Evolutionary conservation across 495 filamentous ascomycete genomes (phyloP).

Genomic region (Tetracladium setigerum): DNA sequence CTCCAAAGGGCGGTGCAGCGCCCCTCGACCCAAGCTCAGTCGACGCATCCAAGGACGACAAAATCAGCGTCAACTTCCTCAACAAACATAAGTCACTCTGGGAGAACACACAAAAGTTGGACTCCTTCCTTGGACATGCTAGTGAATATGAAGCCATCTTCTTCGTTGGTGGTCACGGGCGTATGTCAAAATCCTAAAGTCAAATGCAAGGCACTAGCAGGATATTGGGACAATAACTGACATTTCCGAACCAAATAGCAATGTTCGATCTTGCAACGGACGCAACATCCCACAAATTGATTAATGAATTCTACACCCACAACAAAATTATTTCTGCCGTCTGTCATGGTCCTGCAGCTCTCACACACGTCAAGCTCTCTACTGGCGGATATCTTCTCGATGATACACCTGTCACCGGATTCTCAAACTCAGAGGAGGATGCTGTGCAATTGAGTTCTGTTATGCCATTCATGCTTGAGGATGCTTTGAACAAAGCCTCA

Average conservation of each 20-base stretch:
- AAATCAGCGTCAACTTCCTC: slow-evolving; percentile 42
- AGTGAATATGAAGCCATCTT: slow-evolving; percentile 62
- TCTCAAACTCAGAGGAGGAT: slow-evolving; percentile 61
- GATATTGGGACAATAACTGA: not conserved
- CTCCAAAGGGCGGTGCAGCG: slow-evolving; percentile 58
- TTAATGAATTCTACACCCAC: slow-evolving; percentile 50
- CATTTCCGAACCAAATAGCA: slow-evolving; percentile 29
- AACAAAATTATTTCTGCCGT: slow-evolving; percentile 59
- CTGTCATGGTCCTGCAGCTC: slow-evolving; percentile 60
- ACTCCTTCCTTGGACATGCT: slow-evolving; percentile 40
- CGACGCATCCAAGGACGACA: slow-evolving; percentile 50
- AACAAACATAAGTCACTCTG: slow-evolving; percentile 46
- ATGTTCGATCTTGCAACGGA: slow-evolving; percentile 62
- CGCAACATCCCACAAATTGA: slow-evolving; percentile 42
- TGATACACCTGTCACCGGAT: slow-evolving; percentile 55
- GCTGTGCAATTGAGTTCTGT: slow-evolving; percentile 30
- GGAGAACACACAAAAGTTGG: slow-evolving; percentile 52
- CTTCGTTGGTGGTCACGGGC: slow-evolving; percentile 73
- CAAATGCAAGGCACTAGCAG: not conserved
- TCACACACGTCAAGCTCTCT: slow-evolving; percentile 47
- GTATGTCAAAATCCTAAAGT: slow-evolving; percentile 33
- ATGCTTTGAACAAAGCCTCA: slow-evolving; percentile 37
- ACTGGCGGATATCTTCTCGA: slow-evolving; percentile 44
- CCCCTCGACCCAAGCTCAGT: slow-evolving; percentile 61
- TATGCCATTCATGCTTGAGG: slow-evolving; percentile 62